Evolutionary conservation across 1,284 basidiomycete species (phyloP), one percentile per base, ranked within the genome.

Genomic region (Ceraceosorus bombacis): DNA sequence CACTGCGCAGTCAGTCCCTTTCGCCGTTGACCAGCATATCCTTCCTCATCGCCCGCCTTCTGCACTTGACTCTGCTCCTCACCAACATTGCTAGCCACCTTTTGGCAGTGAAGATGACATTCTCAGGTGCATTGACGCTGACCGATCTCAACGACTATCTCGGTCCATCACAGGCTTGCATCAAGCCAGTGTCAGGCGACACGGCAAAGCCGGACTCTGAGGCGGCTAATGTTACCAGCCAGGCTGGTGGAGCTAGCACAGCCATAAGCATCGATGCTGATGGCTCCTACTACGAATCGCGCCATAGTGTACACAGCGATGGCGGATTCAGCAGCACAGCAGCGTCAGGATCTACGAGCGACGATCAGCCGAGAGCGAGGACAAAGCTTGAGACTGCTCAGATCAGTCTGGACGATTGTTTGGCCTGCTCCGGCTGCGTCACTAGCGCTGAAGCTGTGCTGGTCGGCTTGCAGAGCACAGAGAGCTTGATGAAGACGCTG

Each of bases 101-200:
- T 27, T 27, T 27, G 27, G 27, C 27, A 27, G 27, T 27, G 27
- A 27, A 27, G 27, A 93, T 93, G 90, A 83, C 87, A n/a, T 92
- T 92, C 79, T 90, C 90, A 70, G 89, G 90, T 66, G 89, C 89
- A 41, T 80, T 94, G 51, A 72, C 73, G 0, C 80, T 95, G 43
- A 92, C 90, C 15, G 94, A 98, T 78, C 84, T 99, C 51, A 97
- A 97, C 79, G 95, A 98, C 81, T 99, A 94, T 78, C 89, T 99
- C 54, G 90, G 91, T 0, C 95, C 95, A 3, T 90, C 92, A 1
- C 94, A 97, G 81, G 88, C 89, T 49, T 99, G 95, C 79, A 97
- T 98, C 79, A 97, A 97, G 75, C 94, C 95, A 2, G 90, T 97
- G 27, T 78, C 80, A 60, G 61, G 61, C 4, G 9, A n/a, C 17